Evolutionary conservation across 2,329 filamentous ascomycete genomes (phyloP).

Genomic region (Aspergillus floridensis): DNA sequence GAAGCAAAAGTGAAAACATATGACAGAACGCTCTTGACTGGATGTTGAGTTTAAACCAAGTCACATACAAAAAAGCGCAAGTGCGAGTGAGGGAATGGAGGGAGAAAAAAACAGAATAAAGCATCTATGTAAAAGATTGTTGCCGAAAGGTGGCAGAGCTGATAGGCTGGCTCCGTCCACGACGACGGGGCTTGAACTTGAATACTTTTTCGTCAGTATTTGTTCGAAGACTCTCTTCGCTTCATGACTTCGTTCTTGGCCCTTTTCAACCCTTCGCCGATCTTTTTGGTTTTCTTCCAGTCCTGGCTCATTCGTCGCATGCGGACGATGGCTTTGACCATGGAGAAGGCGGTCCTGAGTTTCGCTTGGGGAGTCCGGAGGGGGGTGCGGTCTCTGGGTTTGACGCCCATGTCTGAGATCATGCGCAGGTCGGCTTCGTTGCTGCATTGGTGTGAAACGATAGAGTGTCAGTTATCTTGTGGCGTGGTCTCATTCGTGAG

Average conservation of each 20-base stretch:
- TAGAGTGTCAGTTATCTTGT: conserved; percentile 26
- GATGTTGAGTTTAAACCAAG: too few relatives aligned
- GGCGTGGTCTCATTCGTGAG: background rate
- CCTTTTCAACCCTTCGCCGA: conserved; percentile 45
- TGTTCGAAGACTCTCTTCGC: conserved; percentile 33
- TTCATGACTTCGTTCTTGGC: conserved; percentile 43
- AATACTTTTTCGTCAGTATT: conserved; percentile 11
- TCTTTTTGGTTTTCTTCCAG: conserved; percentile 44
- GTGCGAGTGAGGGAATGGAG: background rate
- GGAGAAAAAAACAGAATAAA: background rate
- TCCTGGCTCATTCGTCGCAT: conserved; percentile 47
- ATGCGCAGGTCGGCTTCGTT: conserved; percentile 89
- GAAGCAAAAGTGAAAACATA: background rate
- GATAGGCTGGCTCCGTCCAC: background rate
- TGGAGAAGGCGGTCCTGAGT: conserved; percentile 41
- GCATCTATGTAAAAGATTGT: background rate
- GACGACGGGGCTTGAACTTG: conserved; percentile 2
- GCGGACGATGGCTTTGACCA: conserved; percentile 45
- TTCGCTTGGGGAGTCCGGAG: conserved; percentile 40
- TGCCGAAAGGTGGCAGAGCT: background rate
- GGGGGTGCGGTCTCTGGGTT: conserved; percentile 35
- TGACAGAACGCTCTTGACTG: too few relatives aligned
- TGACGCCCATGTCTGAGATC: conserved; percentile 77
- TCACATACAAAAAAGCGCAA: too few relatives aligned
- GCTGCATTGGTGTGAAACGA: conserved; percentile 51